Percentiles rank a stretch among this genome's conserved stretches.
Conservation (phyloP, 139 green algal species). For the Coccomyxa sp. region DNA sequence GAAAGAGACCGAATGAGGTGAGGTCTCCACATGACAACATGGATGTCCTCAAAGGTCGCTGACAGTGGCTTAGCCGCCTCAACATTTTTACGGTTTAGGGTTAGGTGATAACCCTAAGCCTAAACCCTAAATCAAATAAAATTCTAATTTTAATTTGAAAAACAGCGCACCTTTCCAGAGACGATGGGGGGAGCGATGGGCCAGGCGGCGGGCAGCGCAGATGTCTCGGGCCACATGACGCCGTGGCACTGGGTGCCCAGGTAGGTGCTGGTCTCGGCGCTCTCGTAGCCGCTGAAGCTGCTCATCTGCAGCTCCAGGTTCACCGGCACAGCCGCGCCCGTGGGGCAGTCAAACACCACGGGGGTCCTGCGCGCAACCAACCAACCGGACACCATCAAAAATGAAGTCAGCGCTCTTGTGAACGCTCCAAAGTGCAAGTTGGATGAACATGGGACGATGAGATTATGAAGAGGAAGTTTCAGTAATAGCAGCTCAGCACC, state of each 20-base stretch:
- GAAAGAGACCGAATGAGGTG: too few relatives aligned
- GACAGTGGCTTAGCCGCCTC: too few relatives aligned
- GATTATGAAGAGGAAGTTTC: too few relatives aligned
- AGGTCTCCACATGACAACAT: too few relatives aligned
- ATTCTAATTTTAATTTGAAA: too few relatives aligned
- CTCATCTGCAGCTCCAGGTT: constrained; percentile 32
- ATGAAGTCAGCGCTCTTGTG: neutral
- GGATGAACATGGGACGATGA: neutral
- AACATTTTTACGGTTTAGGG: too few relatives aligned
- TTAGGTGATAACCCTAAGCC: too few relatives aligned
- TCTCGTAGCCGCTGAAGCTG: constrained; percentile 57
- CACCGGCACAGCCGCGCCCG: neutral
- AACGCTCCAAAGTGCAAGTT: neutral
- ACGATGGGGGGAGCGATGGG: constrained; percentile 4
- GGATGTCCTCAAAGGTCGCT: too few relatives aligned
- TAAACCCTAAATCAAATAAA: too few relatives aligned
- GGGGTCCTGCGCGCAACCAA: neutral
- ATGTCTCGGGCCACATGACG: constrained; percentile 6
- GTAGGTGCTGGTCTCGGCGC: constrained; percentile 15
- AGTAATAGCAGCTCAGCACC: too few relatives aligned
- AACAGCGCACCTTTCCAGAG: constrained; percentile 9
- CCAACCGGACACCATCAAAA: neutral
- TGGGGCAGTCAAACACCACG: neutral
- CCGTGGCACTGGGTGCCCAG: constrained; percentile 5
- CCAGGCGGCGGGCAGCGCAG: neutral